phyloP scores from a whole-genome alignment of 2,329 filamentous ascomycete genomes.

The Didymella segeticola region DNA sequence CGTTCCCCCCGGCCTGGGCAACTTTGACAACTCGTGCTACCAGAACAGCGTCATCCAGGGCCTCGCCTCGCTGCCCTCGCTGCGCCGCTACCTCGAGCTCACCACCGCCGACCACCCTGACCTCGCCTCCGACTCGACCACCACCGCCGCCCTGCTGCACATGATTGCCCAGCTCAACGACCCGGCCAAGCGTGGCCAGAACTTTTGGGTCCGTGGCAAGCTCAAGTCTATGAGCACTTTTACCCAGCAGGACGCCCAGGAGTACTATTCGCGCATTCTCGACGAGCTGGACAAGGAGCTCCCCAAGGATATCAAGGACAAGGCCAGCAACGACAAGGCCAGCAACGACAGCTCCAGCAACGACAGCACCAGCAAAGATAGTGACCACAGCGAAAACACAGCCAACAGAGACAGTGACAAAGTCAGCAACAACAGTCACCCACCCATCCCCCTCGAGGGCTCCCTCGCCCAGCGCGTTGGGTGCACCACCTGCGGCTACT shows the following conservation, averaged over 20 bases:
- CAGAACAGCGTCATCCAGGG: constrained; percentile 93
- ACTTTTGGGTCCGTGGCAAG: constrained; percentile 80
- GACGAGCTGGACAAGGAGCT: constrained; percentile 85
- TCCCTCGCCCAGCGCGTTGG: constrained; percentile 86
- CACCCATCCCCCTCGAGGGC: constrained; percentile 84
- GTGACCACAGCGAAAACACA: neutral
- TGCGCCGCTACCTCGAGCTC: constrained; percentile 68
- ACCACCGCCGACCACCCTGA: constrained; percentile 41
- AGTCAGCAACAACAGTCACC: constrained; percentile 18
- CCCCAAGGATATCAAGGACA: too few relatives aligned
- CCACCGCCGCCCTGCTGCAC: constrained; percentile 64
- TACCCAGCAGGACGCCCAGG: constrained; percentile 96
- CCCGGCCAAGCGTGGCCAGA: constrained; percentile 72
- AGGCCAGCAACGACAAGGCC: constrained; percentile 49
- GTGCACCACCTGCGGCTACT: constrained; percentile 83
- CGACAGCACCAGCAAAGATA: constrained; percentile 18
- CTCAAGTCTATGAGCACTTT: constrained; percentile 93
- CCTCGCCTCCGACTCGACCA: constrained; percentile 52
- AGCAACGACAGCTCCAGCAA: too few relatives aligned
- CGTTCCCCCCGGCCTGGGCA: constrained; percentile 73
- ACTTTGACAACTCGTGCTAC: constrained; percentile 95
- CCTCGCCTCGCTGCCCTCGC: constrained; percentile 74
- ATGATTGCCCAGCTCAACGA: constrained; percentile 76
- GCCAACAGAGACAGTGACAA: constrained; percentile 14
- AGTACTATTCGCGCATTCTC: constrained; percentile 91